These are phyloP conservation scores for Acacia acuminata DNA, from an alignment of 306 rosid genomes.

Conservation along the genomic window DNA sequence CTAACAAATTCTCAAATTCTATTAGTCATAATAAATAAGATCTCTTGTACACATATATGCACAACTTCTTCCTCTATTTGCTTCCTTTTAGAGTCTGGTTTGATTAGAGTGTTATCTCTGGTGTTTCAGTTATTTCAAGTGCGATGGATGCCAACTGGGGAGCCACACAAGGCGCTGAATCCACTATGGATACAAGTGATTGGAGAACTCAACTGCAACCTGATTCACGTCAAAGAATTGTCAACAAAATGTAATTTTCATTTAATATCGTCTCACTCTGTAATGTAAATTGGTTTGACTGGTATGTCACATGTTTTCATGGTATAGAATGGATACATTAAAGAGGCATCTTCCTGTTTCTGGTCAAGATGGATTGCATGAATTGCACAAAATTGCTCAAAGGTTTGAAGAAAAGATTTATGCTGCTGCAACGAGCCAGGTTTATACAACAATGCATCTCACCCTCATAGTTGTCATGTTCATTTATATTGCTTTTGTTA, in stretches of 20 bases:
- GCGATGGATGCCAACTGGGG: constrained; percentile 50
- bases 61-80: neutral
- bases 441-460: constrained; percentile 22
- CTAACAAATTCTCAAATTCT: neutral
- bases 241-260: constrained; percentile 55
- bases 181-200: constrained; percentile 41
- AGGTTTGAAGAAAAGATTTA: constrained; percentile 85
- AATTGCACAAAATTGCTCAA: constrained; percentile 63
- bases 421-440: constrained; percentile 66
- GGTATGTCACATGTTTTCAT: constrained; percentile 1
- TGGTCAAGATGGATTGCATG: constrained; percentile 61
- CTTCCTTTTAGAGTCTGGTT: no score
- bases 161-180: constrained; percentile 45
- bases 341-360: constrained; percentile 67
- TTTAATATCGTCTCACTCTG: constrained; percentile 7
- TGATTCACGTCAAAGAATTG: constrained; percentile 48
- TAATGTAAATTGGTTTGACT: neutral
- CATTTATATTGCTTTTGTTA: neutral
- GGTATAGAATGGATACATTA: constrained; percentile 67
- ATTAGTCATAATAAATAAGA: neutral
- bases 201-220: constrained; percentile 54
- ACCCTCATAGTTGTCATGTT: neutral
- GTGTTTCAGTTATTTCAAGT: constrained; percentile 21
- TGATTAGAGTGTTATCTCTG: no score
- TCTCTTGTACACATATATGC: neutral